These are phyloP conservation scores for Sanghuangporus weigelae DNA, from an alignment of 1,284 basidiomycete genomes.

Conservation along the genomic window DNA sequence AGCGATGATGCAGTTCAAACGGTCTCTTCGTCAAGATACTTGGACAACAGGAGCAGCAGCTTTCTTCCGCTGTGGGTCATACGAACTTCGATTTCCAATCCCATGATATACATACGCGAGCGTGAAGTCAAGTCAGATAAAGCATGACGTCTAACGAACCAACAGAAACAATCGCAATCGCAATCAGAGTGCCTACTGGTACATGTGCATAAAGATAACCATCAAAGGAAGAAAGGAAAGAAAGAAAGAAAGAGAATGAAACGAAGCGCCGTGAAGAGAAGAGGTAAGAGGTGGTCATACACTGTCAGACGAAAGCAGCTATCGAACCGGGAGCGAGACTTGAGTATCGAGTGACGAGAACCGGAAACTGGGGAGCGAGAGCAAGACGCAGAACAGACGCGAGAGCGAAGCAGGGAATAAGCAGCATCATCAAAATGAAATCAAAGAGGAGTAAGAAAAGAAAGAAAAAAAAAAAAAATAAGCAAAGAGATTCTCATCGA, in stretches of 20 bases:
- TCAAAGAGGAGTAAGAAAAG: neutral
- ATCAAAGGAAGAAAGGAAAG: neutral
- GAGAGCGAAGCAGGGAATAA: neutral
- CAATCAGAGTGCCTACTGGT: neutral
- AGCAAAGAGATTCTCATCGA: slow-evolving; percentile 1
- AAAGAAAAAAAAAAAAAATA: neutral
- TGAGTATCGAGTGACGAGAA: neutral
- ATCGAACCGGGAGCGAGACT: neutral
- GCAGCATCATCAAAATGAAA: neutral
- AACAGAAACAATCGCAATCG: neutral
- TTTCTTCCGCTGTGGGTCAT: too few relatives aligned
- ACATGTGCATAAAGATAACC: neutral
- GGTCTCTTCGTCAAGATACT: too few relatives aligned
- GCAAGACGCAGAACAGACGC: neutral
- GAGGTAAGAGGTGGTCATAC: neutral
- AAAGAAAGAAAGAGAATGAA: too few relatives aligned
- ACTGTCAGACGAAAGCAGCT: neutral
- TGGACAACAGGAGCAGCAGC: too few relatives aligned
- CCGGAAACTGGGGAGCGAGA: neutral
- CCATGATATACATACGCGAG: neutral
- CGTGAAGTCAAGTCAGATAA: neutral
- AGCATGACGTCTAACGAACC: neutral
- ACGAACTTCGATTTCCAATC: neutral
- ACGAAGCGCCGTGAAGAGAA: neutral
- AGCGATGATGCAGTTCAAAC: too few relatives aligned